phyloP scores from a whole-genome alignment of 1,284 basidiomycete genomes.

The Ceratobasidium sp. region DNA sequence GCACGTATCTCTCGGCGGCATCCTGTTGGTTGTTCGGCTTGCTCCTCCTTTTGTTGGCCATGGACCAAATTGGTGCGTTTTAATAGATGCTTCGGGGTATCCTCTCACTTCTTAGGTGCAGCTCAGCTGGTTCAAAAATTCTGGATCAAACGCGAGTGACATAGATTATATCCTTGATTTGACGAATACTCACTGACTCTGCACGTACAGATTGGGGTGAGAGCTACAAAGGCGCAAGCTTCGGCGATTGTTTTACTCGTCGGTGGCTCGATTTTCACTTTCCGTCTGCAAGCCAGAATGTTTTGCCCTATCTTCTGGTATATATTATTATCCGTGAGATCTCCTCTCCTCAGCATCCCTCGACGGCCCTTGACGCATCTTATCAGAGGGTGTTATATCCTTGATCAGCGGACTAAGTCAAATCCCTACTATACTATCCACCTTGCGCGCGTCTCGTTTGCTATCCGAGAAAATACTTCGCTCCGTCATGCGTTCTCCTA shows the following conservation, averaged over 20 bases:
- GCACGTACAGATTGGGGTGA: constrained; percentile 31
- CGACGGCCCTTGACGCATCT: too few species aligned
- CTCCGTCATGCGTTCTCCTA: constrained; percentile 43
- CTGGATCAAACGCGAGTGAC: constrained; percentile 45
- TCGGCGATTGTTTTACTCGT: constrained; percentile 1
- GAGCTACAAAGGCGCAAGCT: constrained; percentile 22
- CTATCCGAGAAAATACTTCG: constrained; percentile 37
- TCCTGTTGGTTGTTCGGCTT: constrained; percentile 43
- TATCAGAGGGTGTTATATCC: constrained; percentile 13
- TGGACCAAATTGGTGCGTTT: constrained; percentile 23
- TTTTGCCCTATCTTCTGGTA: constrained; percentile 34
- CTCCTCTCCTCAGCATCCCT: too few species aligned
- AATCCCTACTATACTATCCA: constrained; percentile 29
- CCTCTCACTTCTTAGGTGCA: too few species aligned
- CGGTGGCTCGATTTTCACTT: neutral
- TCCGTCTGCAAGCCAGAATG: constrained; percentile 34
- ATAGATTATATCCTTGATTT: too few species aligned
- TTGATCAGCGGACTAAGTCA: constrained; percentile 15
- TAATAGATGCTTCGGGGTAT: too few species aligned
- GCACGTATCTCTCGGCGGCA: constrained; percentile 38
- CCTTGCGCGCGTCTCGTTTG: constrained; percentile 28
- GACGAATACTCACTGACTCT: too few species aligned
- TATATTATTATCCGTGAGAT: constrained; percentile 40
- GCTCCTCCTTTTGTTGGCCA: neutral
- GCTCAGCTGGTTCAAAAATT: constrained; percentile 38